phyloP scores from a whole-genome alignment of 345 rosid genomes.

The Eutrema heterophyllum region DNA sequence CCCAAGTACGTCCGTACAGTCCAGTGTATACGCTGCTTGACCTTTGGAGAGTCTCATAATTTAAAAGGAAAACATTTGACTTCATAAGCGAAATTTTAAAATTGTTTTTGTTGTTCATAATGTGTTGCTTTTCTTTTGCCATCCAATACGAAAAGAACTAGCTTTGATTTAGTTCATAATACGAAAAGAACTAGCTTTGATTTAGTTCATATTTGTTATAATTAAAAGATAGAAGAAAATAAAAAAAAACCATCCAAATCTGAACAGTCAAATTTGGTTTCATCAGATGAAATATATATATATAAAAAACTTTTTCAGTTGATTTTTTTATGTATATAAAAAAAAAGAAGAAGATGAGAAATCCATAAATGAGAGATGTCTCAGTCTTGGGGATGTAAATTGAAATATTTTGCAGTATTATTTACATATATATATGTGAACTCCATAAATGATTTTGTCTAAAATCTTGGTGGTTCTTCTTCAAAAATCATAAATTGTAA shows the following conservation, averaged over 20 bases:
- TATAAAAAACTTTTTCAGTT: too few species aligned
- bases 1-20: conserved; percentile 29
- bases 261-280: not conserved
- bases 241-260: not conserved
- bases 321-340: not conserved
- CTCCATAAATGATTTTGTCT: conserved; percentile 28
- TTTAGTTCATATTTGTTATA: not conserved
- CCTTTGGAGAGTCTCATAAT: not conserved
- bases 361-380: conserved; percentile 5
- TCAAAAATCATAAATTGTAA: conserved; percentile 19
- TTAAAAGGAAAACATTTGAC: not conserved
- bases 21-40: not conserved
- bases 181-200: too few species aligned
- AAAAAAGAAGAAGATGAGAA: not conserved
- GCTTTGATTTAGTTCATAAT: too few species aligned
- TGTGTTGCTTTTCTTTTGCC: too few species aligned
- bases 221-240: not conserved
- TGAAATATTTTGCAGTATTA: not conserved
- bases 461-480: not conserved
- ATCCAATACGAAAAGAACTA: too few species aligned
- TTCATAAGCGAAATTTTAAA: not conserved
- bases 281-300: not conserved
- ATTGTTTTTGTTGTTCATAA: not conserved
- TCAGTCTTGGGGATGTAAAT: not conserved
- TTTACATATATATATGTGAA: not conserved